A percentile compares a stretch with the other conserved stretches of the same genome.
These are phyloP conservation scores for Phytophthora multivora DNA, from an alignment of 352 stramenopile species.

Conservation along the genomic window DNA sequence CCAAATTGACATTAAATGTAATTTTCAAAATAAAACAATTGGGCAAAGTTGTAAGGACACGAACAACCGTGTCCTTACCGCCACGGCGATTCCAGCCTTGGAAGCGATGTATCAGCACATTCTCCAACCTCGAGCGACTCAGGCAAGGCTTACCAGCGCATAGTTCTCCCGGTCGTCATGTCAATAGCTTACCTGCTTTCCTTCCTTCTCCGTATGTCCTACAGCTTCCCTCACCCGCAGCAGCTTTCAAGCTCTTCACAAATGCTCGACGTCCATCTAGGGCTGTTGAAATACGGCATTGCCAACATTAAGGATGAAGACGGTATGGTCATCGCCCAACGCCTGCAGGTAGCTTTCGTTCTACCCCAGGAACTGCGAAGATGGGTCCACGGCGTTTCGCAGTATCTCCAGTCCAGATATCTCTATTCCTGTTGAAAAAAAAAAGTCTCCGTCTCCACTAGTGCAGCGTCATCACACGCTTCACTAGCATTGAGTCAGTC, in stretches of 20 bases:
- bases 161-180: not conserved
- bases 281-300: constrained; percentile 28
- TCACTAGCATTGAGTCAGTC: not conserved
- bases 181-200: not conserved
- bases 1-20: too few relatives aligned
- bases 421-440: constrained; percentile 17
- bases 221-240: not conserved
- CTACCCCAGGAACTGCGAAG: constrained; percentile 16
- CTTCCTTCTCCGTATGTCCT: not conserved
- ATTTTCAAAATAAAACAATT: too few relatives aligned
- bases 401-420: constrained; percentile 28
- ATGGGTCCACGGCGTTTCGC: constrained; percentile 10
- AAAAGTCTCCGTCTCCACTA: not conserved
- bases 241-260: not conserved
- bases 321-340: constrained; percentile 26
- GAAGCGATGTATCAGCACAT: constrained; percentile 6
- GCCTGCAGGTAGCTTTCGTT: constrained; percentile 22
- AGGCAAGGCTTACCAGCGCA: constrained; percentile 4
- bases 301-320: constrained; percentile 29
- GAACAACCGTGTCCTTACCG: too few relatives aligned
- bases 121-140: constrained; percentile 2
- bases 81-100: too few relatives aligned
- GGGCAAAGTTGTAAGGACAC: too few relatives aligned
- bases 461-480: not conserved
- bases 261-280: constrained; percentile 23